These are phyloP conservation scores for Coniosporium tulheliwenetii DNA, from an alignment of 2,329 filamentous ascomycete species.

Conservation along the genomic window DNA sequence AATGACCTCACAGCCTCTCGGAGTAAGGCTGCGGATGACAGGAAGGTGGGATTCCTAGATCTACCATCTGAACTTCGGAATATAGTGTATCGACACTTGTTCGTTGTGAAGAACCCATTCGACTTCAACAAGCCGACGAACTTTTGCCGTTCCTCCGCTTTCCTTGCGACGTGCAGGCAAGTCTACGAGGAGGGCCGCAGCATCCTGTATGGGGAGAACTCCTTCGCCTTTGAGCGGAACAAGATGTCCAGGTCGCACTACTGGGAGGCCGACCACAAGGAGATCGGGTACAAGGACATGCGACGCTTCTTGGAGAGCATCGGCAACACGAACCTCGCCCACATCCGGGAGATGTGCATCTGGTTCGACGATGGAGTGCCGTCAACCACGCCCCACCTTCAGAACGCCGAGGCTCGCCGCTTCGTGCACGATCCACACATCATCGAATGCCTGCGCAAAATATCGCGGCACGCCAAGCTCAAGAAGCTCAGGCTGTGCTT, in stretches of 20 bases:
- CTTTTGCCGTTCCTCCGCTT: conserved; percentile 25
- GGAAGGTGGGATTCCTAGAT: conserved; percentile 15
- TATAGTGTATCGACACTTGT: conserved; percentile 27
- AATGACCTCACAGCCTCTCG: background rate
- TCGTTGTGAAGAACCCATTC: conserved; percentile 16
- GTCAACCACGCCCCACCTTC: conserved; percentile 21
- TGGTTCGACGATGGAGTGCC: conserved; percentile 29
- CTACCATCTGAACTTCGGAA: conserved; percentile 30
- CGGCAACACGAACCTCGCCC: conserved; percentile 28
- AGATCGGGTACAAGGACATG: conserved; percentile 31
- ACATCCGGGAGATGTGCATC: conserved; percentile 29
- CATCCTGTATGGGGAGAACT: conserved; percentile 35
- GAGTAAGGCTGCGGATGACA: background rate
- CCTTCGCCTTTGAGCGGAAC: conserved; percentile 27
- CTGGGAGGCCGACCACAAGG: conserved; percentile 24
- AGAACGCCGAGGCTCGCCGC: conserved; percentile 25
- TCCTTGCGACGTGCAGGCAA: conserved; percentile 30
- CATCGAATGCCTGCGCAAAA: conserved; percentile 26
- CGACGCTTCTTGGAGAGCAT: conserved; percentile 30
- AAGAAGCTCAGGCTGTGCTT: conserved; percentile 26
- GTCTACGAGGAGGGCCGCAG: conserved; percentile 29
- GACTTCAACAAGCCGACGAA: conserved; percentile 19
- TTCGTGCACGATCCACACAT: conserved; percentile 32
- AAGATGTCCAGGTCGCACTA: conserved; percentile 20
- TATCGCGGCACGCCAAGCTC: conserved; percentile 24